These are phyloP conservation scores for Mycena galopus DNA, from an alignment of 768 basidiomycete species.

Conservation along the genomic window DNA sequence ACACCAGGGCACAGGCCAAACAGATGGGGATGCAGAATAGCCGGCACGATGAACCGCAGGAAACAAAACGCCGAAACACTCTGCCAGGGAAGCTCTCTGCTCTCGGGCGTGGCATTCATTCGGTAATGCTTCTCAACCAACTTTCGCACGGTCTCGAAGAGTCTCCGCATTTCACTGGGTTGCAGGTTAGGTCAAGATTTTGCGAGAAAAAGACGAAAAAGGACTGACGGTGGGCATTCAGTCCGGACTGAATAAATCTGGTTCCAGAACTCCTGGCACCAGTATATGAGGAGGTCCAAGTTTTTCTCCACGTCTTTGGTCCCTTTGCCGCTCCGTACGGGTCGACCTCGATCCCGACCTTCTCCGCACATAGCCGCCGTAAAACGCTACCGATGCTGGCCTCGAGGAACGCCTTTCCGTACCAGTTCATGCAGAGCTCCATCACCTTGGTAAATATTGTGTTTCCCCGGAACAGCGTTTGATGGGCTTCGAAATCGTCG, in stretches of 20 bases:
- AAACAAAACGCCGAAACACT: slow-evolving; percentile 92
- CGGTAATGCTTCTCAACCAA: slow-evolving; percentile 79
- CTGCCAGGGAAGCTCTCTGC: slow-evolving; percentile 77
- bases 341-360: slow-evolving; percentile 86
- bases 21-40: slow-evolving; percentile 88
- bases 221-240: slow-evolving; percentile 81
- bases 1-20: slow-evolving; percentile 84
- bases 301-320: slow-evolving; percentile 75
- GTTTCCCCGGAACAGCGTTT: slow-evolving; percentile 80
- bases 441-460: slow-evolving; percentile 79
- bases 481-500: slow-evolving; percentile 66
- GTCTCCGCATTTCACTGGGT: slow-evolving; percentile 75
- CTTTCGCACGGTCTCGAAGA: slow-evolving; percentile 78
- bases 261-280: slow-evolving; percentile 87
- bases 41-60: slow-evolving; percentile 90
- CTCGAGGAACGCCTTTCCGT: slow-evolving; percentile 85
- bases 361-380: slow-evolving; percentile 77
- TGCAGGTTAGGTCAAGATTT: slow-evolving; percentile 20
- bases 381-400: slow-evolving; percentile 81
- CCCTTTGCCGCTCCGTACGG: slow-evolving; percentile 71
- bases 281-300: slow-evolving; percentile 76
- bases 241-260: slow-evolving; percentile 80
- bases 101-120: slow-evolving; percentile 57
- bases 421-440: slow-evolving; percentile 85
- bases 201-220: neutral